A percentile compares a stretch with the other conserved stretches of the same genome.
phyloP scores from a whole-genome alignment of 2,329 filamentous ascomycete genomes.

The Fusarium oligoseptatum region DNA sequence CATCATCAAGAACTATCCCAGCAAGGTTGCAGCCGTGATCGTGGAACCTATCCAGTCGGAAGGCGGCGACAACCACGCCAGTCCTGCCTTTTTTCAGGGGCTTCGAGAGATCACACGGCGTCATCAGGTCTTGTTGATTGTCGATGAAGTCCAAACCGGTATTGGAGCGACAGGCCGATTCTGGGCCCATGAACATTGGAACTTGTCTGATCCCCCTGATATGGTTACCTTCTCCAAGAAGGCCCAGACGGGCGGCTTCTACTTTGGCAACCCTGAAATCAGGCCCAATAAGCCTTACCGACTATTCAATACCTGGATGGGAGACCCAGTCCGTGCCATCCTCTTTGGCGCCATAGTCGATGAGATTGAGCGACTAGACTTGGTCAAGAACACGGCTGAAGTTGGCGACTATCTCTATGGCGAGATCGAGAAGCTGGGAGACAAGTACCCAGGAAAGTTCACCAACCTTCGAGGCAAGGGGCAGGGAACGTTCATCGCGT shows the following conservation, averaged over 20 bases:
- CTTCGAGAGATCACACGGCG: neutral
- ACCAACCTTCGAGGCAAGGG: neutral
- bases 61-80: neutral
- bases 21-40: neutral
- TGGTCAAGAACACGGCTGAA: neutral
- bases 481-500: neutral
- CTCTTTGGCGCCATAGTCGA: conserved; percentile 87
- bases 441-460: neutral
- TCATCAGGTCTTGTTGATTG: neutral
- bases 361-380: conserved; percentile 67
- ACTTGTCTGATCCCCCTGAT: conserved; percentile 81
- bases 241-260: neutral
- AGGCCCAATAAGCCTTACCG: conserved; percentile 92
- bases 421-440: neutral
- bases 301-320: conserved; percentile 98
- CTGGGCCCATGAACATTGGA: conserved; percentile 97
- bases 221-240: conserved; percentile 88
- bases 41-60: neutral
- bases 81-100: neutral
- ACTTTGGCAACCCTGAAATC: conserved; percentile 73
- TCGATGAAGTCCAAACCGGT: conserved; percentile 91
- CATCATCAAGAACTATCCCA: neutral
- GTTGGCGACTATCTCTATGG: neutral
- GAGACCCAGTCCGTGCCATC: conserved; percentile 86
- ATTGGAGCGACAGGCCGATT: conserved; percentile 92